Evolutionary conservation across 352 stramenopile genomes (phyloP).

Genomic region (Aphanomyces euteiches): DNA sequence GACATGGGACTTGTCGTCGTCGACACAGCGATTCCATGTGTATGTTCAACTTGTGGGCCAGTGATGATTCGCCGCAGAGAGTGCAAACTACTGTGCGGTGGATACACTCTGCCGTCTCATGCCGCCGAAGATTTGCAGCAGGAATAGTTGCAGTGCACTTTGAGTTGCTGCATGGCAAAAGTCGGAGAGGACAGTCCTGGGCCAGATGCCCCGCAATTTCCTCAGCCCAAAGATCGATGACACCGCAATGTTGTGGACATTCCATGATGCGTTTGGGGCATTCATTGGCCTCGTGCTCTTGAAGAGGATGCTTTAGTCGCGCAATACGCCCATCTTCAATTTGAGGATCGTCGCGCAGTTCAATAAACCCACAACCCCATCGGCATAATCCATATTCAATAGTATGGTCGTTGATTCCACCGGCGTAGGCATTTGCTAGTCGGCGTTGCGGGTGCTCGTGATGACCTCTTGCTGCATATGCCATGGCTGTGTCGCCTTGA

Average conservation of each 20-base stretch:
- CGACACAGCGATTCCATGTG: constrained; percentile 45
- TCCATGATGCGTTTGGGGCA: constrained; percentile 52
- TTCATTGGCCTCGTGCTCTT: constrained; percentile 41
- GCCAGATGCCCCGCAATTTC: constrained; percentile 39
- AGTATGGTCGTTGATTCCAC: background rate
- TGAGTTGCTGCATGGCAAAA: constrained; percentile 38
- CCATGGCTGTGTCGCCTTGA: constrained; percentile 42
- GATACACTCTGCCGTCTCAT: constrained; percentile 46
- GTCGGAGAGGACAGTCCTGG: constrained; percentile 41
- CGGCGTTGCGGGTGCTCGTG: constrained; percentile 8
- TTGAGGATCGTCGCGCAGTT: background rate
- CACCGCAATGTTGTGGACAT: constrained; percentile 42
- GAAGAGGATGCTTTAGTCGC: constrained; percentile 33
- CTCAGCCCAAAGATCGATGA: constrained; percentile 47
- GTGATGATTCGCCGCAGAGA: constrained; percentile 57
- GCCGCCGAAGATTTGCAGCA: constrained; percentile 31
- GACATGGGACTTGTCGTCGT: constrained; percentile 52
- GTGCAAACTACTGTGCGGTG: constrained; percentile 45
- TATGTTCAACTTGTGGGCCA: constrained; percentile 44
- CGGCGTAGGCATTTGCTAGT: constrained; percentile 13
- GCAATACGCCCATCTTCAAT: constrained; percentile 10
- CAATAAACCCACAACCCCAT: constrained; percentile 24
- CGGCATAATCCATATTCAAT: constrained; percentile 23
- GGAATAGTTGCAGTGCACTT: constrained; percentile 46
- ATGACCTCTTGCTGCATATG: constrained; percentile 37